Base-by-base conservation (phyloP, 1,284 basidiomycete species). In the Melampsora americana region DNA sequence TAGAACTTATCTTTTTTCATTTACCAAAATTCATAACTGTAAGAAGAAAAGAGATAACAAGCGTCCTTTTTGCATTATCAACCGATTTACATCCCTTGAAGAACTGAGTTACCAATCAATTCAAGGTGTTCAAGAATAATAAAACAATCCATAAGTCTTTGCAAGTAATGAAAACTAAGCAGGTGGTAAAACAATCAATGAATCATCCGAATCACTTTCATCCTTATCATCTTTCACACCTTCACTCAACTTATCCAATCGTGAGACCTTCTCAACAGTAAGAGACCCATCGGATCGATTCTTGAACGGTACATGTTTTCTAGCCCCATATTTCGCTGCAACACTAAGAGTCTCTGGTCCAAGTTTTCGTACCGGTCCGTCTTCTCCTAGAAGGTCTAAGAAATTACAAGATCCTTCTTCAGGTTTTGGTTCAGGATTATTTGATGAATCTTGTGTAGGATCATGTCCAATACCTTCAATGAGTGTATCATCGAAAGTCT, bases 141-240 rank as follows among this genome's bases (percentile, higher is more conserved):
- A n/a, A n/a, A n/a, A n/a, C n/a, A n/a, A n/a, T n/a, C n/a, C n/a
- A n/a, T n/a, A 6, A 9, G 1, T 42, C 39, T 42, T 42, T 9
- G 1, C 39, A 42, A 42, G 11, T 11, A 42, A 7, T 7, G 11
- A 42, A 11, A 42, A 42, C n/a, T 14, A 56, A 56, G 53, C 9
- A 23, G 53, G 53, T 56, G 53, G 53, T 28, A 56, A 56, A 56
- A 56, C 53, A 56, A 56, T 56, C 28, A 56, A 56, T 7, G 53
- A 56, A 28, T 56, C 53, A 56, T 56, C 53, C 53, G 53, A 56
- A 56, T 56, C 53, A 56, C 53, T 56, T 56, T 14, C 53, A 56
- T 28, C 28, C 4, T 56, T 14, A 56, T 28, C 53, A 56, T 56
- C 53, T 28, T 23, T 56, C 2, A 6, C 53, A n/a, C 9, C 53